Percentiles rank a stretch among this genome's conserved stretches.
These are phyloP conservation scores for Phlebiopsis flavidoalba DNA, from an alignment of 768 basidiomycete species.

Conservation along the genomic window DNA sequence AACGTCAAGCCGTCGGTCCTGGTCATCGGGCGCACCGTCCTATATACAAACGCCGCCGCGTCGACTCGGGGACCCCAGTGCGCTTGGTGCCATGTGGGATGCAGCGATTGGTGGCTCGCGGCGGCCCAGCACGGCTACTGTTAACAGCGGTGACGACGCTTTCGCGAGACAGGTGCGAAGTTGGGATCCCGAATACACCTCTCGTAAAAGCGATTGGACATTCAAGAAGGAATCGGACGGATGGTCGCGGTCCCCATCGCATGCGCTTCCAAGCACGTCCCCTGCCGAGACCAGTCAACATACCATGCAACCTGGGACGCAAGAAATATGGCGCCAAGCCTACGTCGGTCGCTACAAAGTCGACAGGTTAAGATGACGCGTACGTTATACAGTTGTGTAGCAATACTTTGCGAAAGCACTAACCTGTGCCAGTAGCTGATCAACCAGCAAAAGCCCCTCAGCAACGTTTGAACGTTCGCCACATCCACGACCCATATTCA, in stretches of 20 bases:
- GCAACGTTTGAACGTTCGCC: slow-evolving; percentile 62
- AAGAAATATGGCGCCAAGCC: slow-evolving; percentile 66
- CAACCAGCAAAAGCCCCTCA: slow-evolving; percentile 57
- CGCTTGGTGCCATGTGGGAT: slow-evolving; percentile 8
- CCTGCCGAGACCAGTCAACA: slow-evolving; percentile 10
- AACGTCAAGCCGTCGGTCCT: slow-evolving; percentile 23
- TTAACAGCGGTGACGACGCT: slow-evolving; percentile 33
- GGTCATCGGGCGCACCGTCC: slow-evolving; percentile 21
- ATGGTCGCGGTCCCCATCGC: slow-evolving; percentile 21
- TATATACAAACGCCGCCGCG: slow-evolving; percentile 13
- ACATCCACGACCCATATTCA: slow-evolving; percentile 46
- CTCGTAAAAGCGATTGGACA: slow-evolving; percentile 46
- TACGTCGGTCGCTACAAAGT: slow-evolving; percentile 63
- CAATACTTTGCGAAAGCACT: neutral
- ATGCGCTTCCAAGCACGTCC: slow-evolving; percentile 14
- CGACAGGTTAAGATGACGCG: slow-evolving; percentile 32
- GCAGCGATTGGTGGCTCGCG: slow-evolving; percentile 15
- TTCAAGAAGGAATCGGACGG: slow-evolving; percentile 51
- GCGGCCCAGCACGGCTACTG: slow-evolving; percentile 29
- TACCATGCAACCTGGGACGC: slow-evolving; percentile 42
- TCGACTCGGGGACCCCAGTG: neutral
- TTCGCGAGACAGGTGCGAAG: slow-evolving; percentile 32
- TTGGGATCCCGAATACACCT: slow-evolving; percentile 38
- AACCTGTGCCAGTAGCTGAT: slow-evolving; percentile 21
- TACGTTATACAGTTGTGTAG: slow-evolving; percentile 11